phyloP scores from a whole-genome alignment of 306 rosid genomes.

The Trichosanthes cucumerina region DNA sequence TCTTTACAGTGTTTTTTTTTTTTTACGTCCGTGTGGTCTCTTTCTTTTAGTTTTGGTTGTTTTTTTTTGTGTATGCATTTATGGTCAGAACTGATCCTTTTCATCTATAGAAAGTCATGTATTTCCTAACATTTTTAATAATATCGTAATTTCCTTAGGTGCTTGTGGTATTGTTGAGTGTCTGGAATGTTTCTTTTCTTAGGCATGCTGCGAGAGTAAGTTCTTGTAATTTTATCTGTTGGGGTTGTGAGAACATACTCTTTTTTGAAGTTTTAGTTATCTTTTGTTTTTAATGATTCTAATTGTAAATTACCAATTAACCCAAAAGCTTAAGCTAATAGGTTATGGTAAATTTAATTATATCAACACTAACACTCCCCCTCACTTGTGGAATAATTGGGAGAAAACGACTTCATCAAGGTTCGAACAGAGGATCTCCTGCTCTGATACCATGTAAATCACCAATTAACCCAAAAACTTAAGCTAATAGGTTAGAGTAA shows the following conservation, averaged over 20 bases:
- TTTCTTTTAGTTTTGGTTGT: not conserved
- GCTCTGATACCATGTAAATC: no score
- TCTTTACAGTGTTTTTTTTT: not conserved
- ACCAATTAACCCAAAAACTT: no score
- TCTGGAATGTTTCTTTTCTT: conserved; percentile 92
- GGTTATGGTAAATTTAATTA: no score
- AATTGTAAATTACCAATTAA: no score
- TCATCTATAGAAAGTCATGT: not conserved
- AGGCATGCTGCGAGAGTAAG: conserved; percentile 96
- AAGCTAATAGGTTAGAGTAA: no score
- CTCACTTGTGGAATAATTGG: no score
- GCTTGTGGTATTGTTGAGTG: conserved; percentile 80
- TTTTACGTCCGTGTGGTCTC: not conserved
- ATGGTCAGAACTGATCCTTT: not conserved
- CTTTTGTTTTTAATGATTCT: not conserved
- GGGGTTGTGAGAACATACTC: not conserved
- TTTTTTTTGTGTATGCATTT: conserved; percentile 3
- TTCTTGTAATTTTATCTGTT: not conserved
- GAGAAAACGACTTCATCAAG: no score
- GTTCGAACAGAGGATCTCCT: no score
- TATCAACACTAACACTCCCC: no score
- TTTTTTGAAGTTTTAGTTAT: not conserved
- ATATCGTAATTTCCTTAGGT: conserved; percentile 37
- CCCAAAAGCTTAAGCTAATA: no score
- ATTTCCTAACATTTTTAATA: not conserved